A percentile compares a stretch with the other conserved stretches of the same genome.
Evolutionary conservation across 1,284 basidiomycete genomes (phyloP).

Genomic region (Gomphus sp.): DNA sequence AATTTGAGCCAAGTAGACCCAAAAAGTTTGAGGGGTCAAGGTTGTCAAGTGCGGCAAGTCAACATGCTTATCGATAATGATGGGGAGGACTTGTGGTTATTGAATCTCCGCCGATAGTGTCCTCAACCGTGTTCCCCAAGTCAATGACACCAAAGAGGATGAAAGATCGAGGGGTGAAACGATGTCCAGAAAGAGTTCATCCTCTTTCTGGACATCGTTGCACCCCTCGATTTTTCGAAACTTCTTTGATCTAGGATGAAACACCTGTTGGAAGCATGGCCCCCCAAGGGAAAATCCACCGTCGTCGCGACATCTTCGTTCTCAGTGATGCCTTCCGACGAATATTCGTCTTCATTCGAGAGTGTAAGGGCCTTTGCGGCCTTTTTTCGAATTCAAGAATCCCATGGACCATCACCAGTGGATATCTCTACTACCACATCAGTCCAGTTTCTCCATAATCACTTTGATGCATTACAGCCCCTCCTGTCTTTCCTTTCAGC

Average conservation of each 20-base stretch:
- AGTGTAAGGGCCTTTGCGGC: slow-evolving; percentile 1
- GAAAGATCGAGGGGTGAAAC: too few relatives aligned
- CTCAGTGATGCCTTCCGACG: not conserved
- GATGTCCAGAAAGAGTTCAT: not conserved
- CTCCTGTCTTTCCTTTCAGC: slow-evolving; percentile 1
- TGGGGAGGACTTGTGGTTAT: not conserved
- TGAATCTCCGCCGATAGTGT: not conserved
- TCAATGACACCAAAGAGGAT: slow-evolving; percentile 6
- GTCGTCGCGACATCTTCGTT: not conserved
- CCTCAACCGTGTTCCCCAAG: not conserved
- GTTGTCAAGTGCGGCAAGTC: not conserved
- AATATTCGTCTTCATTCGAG: not conserved
- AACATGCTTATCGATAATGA: slow-evolving; percentile 1
- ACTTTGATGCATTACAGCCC: slow-evolving; percentile 2
- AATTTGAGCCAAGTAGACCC: not conserved
- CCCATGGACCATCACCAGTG: too few relatives aligned
- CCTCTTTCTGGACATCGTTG: too few relatives aligned
- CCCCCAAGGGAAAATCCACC: not conserved
- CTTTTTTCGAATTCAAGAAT: slow-evolving; percentile 6
- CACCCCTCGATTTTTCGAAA: too few relatives aligned
- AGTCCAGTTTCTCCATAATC: not conserved
- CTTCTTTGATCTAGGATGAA: slow-evolving; percentile 2
- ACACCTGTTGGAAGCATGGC: slow-evolving; percentile 6
- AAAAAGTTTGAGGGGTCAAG: not conserved
- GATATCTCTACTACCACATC: too few relatives aligned